Evolutionary conservation across 78 protist species (phyloP), one percentile per base, ranked within the genome.

Genomic region (Chrysochromulina tobinii): DNA sequence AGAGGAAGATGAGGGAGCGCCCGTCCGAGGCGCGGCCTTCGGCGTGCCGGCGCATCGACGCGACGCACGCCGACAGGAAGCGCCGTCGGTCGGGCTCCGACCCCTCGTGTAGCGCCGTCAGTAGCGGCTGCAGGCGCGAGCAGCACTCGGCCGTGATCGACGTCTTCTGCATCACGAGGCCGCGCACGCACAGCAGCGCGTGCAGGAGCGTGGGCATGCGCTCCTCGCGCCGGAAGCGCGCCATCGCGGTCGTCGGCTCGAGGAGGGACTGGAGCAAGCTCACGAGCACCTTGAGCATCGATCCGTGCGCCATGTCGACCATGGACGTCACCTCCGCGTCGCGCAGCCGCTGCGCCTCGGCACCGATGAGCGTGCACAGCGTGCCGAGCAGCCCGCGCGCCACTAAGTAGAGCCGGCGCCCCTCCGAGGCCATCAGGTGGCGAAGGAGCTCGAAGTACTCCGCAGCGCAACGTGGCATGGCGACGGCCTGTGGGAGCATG

Each of bases 81-180:
- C 38, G 55, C 3, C 54, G 51, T 3, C 79, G 79, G 12, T 69
- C 54, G 12, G 9, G 1, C 50, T 69, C 79, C 54, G 61, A 51
- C 27, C 15, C 58, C 18, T 75, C 58, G 84, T 75, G 84, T 21
- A 51, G 3, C n/a, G 84, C 4, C 5, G 59, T 2, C 55, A 94
- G 61, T 12, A 75, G 57, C 6, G 21, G 21, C 38, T 20, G 9
- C 27, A 94, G 66, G 23, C 0, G 11, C 48, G 55, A 1, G 11
- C 85, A 92, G 67, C 86, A 66, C 9, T 94, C 97, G 53, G 96
- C 96, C 14, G 95, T 95, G 57, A 95, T 81, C 79, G 90, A 92
- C 18, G 97, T 94, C 91, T 95, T 91, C 85, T 96, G 97, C 27
- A 94, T 64, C 15, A 96, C 61, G 12, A 97, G 91, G 17, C 97